Conservation (phyloP, 352 stramenopile species). For the Phytophthora podocarpi region DNA sequence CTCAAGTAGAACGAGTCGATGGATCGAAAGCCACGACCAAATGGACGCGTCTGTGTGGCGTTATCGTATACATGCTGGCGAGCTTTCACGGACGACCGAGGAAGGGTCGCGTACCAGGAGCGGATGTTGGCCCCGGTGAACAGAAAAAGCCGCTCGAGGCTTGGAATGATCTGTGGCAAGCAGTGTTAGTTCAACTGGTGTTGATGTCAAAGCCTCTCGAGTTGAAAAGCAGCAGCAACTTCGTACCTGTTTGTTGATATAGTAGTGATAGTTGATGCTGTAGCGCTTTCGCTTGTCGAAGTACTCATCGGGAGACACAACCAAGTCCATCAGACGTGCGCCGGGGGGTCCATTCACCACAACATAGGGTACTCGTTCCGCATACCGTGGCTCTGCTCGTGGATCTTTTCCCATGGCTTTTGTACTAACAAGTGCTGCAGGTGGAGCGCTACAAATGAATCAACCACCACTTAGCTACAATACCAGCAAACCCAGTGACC, state of each 20-base stretch:
- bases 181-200: background rate
- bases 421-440: constrained; percentile 75
- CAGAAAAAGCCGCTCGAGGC: constrained; percentile 84
- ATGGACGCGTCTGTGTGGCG: constrained; percentile 10
- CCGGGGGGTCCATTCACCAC: constrained; percentile 90
- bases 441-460: constrained; percentile 57
- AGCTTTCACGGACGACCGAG: constrained; percentile 65
- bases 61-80: constrained; percentile 34
- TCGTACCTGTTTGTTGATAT: constrained; percentile 89
- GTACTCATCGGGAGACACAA: constrained; percentile 84
- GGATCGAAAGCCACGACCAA: constrained; percentile 37
- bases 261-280: constrained; percentile 93
- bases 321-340: constrained; percentile 89
- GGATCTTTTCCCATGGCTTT: constrained; percentile 85
- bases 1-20: constrained; percentile 90
- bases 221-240: background rate
- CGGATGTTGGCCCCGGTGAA: constrained; percentile 81
- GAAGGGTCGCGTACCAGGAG: constrained; percentile 71
- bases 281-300: constrained; percentile 45
- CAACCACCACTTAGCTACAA: background rate
- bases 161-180: constrained; percentile 66
- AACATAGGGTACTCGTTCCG: constrained; percentile 90
- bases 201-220: background rate
- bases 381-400: constrained; percentile 78
- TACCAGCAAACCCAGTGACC: background rate